Conservation (phyloP, 2,329 filamentous ascomycete genomes). For the Pestalotiopsis sp. region DNA sequence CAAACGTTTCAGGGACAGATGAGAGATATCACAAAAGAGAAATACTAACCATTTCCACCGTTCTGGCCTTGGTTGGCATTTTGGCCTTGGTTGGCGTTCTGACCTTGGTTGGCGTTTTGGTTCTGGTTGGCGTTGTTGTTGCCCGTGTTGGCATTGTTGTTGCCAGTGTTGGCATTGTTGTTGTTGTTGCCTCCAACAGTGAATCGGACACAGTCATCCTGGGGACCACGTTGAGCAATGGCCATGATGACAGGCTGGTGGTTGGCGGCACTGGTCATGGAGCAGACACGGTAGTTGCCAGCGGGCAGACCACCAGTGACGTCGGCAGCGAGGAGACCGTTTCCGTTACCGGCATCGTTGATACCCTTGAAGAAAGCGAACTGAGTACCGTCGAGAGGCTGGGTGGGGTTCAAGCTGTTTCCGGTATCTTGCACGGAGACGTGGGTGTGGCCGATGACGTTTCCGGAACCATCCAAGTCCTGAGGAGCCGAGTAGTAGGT, state of each 20-base stretch:
- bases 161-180: slow-evolving; percentile 21
- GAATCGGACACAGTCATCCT: slow-evolving; percentile 51
- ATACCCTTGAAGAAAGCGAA: slow-evolving; percentile 71
- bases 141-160: slow-evolving; percentile 25
- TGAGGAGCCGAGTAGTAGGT: slow-evolving; percentile 67
- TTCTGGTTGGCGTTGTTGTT: slow-evolving; percentile 20
- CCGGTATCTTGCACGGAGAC: slow-evolving; percentile 61
- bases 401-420: slow-evolving; percentile 48
- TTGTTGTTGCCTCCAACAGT: slow-evolving; percentile 25
- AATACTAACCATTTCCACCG: slow-evolving; percentile 10
- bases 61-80: background rate
- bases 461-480: slow-evolving; percentile 48
- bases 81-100: slow-evolving; percentile 18
- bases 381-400: slow-evolving; percentile 54
- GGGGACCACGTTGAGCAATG: slow-evolving; percentile 67
- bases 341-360: slow-evolving; percentile 61
- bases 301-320: slow-evolving; percentile 62
- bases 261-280: slow-evolving; percentile 65
- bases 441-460: slow-evolving; percentile 62
- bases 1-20: background rate
- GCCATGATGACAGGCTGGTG: slow-evolving; percentile 70
- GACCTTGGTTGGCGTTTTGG: slow-evolving; percentile 16
- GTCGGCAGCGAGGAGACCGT: slow-evolving; percentile 54
- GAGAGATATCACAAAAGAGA: background rate
- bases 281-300: slow-evolving; percentile 68